phyloP scores from a whole-genome alignment of 805 yeast genomes.

The Cyberlindnera bimundalis region DNA sequence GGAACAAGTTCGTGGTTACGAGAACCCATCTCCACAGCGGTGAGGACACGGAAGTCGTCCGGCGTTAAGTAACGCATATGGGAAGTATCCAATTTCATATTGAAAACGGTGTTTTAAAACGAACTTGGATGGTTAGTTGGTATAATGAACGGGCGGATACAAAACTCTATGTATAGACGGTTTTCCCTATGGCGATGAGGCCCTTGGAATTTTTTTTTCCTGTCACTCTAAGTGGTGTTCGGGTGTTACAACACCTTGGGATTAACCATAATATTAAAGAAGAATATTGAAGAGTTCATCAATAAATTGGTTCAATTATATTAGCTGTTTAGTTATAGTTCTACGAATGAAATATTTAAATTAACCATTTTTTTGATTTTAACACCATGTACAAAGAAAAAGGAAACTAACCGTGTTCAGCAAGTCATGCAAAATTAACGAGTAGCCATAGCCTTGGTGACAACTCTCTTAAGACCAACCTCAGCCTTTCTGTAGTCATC shows the following conservation, averaged over 20 bases:
- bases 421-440: conserved; percentile 50
- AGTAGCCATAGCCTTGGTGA: conserved; percentile 98
- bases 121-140: not conserved
- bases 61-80: conserved; percentile 90
- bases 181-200: conserved; percentile 4
- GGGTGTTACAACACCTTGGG: not conserved
- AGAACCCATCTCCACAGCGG: conserved; percentile 88
- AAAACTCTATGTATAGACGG: no score
- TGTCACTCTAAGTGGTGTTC: not conserved
- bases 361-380: conserved; percentile 7
- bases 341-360: not conserved
- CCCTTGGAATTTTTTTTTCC: conserved; percentile 4
- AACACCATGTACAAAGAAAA: conserved; percentile 11
- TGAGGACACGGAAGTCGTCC: conserved; percentile 86
- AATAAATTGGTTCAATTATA: no score
- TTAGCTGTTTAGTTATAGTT: no score
- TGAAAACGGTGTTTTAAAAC: conserved; percentile 9
- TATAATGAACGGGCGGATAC: no score
- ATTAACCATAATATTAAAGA: no score
- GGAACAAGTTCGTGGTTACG: conserved; percentile 95
- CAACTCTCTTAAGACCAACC: conserved; percentile 98
- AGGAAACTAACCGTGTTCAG: conserved; percentile 13
- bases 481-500: conserved; percentile 99
- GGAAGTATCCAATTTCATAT: conserved; percentile 87
- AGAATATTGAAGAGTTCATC: no score